Evolutionary conservation across 768 basidiomycete genomes (phyloP).

Genomic region (Lyophyllum semitale): DNA sequence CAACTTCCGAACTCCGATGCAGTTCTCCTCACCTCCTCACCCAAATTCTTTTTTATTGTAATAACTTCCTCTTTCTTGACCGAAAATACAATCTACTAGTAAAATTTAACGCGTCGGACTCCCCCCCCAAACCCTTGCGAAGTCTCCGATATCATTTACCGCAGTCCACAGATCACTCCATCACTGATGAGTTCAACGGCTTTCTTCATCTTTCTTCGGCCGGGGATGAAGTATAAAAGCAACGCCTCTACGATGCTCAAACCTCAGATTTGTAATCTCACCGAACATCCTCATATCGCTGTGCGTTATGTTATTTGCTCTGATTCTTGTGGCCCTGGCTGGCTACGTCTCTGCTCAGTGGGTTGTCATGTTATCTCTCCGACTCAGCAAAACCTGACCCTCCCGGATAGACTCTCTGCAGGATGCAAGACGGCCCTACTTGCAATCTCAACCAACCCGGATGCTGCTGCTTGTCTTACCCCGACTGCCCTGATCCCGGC

Average conservation of each 20-base stretch:
- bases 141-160: neutral
- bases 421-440: conserved; percentile 9
- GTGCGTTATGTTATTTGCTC: conserved; percentile 10
- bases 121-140: neutral
- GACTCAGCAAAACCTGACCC: neutral
- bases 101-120: too few relatives aligned
- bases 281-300: neutral
- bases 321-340: conserved; percentile 14
- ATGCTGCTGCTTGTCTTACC: conserved; percentile 11
- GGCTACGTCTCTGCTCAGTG: conserved; percentile 14
- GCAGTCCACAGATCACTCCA: neutral
- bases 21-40: too few relatives aligned
- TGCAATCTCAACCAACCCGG: conserved; percentile 9
- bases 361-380: neutral
- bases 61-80: neutral
- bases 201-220: neutral
- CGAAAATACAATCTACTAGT: too few relatives aligned
- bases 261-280: conserved; percentile 3
- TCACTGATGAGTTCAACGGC: neutral
- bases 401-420: conserved; percentile 2
- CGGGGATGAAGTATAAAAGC: neutral
- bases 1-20: neutral
- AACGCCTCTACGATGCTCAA: neutral
- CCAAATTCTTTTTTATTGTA: too few relatives aligned
- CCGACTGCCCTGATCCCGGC: conserved; percentile 3